Evolutionary conservation across 192 early-diverging fungal species (phyloP).

Genomic region (Umbelopsis ramanniana): DNA sequence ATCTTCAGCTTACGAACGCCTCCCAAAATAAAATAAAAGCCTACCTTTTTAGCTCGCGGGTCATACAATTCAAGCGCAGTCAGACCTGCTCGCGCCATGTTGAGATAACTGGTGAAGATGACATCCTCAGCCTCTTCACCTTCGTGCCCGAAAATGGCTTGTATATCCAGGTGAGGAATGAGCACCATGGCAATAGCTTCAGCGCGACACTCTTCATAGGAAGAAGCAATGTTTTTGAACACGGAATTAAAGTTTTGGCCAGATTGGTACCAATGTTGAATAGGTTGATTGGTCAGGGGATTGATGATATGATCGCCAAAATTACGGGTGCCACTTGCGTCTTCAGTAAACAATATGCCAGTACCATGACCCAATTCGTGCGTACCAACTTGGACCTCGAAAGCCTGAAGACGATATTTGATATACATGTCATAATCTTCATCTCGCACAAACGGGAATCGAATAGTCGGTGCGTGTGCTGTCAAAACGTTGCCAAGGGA

Average conservation of each 20-base stretch:
- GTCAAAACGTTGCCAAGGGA: slow-evolving; percentile 62
- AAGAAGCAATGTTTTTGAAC: slow-evolving; percentile 50
- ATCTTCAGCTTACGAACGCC: not conserved
- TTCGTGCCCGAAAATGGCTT: slow-evolving; percentile 54
- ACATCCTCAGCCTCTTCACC: slow-evolving; percentile 54
- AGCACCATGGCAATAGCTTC: slow-evolving; percentile 57
- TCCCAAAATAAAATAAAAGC: slow-evolving; percentile 11
- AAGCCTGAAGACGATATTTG: slow-evolving; percentile 44
- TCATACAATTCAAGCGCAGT: slow-evolving; percentile 58
- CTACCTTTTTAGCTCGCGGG: slow-evolving; percentile 44
- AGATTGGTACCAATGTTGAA: slow-evolving; percentile 58
- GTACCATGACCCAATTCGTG: slow-evolving; percentile 69
- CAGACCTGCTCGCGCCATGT: slow-evolving; percentile 65
- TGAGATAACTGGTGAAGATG: slow-evolving; percentile 51
- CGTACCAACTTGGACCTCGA: slow-evolving; percentile 66
- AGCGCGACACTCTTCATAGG: slow-evolving; percentile 60
- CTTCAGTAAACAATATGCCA: slow-evolving; percentile 61
- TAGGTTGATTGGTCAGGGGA: slow-evolving; percentile 51
- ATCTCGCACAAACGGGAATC: slow-evolving; percentile 50
- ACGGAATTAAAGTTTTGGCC: slow-evolving; percentile 64
- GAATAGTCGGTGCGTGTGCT: slow-evolving; percentile 53
- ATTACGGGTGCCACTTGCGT: slow-evolving; percentile 53
- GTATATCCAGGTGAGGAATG: slow-evolving; percentile 45
- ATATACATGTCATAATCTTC: slow-evolving; percentile 53
- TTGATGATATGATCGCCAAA: slow-evolving; percentile 48